Evolutionary conservation across 2,329 filamentous ascomycete genomes (phyloP), one percentile per base, ranked within the genome.

Genomic region (Cercospora brassicicola): DNA sequence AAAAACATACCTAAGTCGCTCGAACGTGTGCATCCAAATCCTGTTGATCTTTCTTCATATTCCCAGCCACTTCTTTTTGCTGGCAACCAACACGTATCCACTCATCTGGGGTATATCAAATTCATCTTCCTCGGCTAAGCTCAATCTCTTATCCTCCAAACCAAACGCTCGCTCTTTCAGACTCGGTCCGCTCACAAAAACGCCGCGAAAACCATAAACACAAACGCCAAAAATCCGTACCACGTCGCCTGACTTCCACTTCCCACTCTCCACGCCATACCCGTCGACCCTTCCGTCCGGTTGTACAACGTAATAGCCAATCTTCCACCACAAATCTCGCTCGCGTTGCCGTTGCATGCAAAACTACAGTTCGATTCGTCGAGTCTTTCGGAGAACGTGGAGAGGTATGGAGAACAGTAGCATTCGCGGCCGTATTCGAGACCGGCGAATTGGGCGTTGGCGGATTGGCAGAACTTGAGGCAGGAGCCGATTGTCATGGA

Each of bases 371-470:
- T 36, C 2, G 78, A 78, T 18, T 88, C 86, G 31, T 80, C 73
- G 9, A 87, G 76, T 68, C 82, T 81, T 9, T 73, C 75, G 15
- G 85, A 82, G 26, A 87, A 80, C 8, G 78, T 76, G 8, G 82
- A 82, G n/a, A 89, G 73, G 57, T 79, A 79, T 18, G 83, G 79
- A 23, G 84, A 81, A 76, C 88, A 89, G 83, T 86, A 89, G 81
- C 87, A 89, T 79, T 89, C 86, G 64, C 85, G 86, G 36, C 71
- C 73, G 76, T 84, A 88, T 78, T 88, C 85, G 48, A 88, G 73
- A 2, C 86, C 86, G 2, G 86, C 86, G 73, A 84, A 87, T 64
- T 78, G 78, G 11, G 76, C 78, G 39, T 73, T 74, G 6, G 39
- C 48, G 61, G 69, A 73, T n/a, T 76, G 71, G 78, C 86, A 89